Evolutionary conservation across 2,329 filamentous ascomycete species (phyloP).

Genomic region (Nemania abortiva): DNA sequence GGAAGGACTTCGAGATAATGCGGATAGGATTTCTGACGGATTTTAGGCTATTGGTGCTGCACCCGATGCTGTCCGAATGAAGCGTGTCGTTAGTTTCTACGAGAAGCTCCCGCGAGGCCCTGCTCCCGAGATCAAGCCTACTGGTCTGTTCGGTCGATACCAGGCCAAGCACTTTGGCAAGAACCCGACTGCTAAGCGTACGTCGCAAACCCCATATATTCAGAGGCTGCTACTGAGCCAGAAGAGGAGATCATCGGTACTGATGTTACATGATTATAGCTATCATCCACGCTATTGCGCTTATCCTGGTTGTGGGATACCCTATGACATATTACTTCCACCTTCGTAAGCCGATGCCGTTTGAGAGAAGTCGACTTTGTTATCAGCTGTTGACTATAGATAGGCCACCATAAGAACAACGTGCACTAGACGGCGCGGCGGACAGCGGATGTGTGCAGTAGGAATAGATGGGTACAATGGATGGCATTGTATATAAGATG

Average conservation of each 20-base stretch:
- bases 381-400: conserved; percentile 32
- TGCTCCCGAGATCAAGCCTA: conserved; percentile 84
- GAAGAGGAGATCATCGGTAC: conserved; percentile 22
- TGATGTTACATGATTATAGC: conserved; percentile 65
- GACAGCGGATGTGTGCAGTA: conserved; percentile 12
- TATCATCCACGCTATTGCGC: conserved; percentile 85
- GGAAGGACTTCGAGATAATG: conserved; percentile 21
- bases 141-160: conserved; percentile 88
- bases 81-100: conserved; percentile 98
- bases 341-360: conserved; percentile 77
- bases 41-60: conserved; percentile 89
- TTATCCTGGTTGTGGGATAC: conserved; percentile 86
- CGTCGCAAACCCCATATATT: conserved; percentile 55
- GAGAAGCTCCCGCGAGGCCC: conserved; percentile 95
- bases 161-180: conserved; percentile 94
- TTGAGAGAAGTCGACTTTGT: neutral
- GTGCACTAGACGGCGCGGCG: conserved; percentile 77
- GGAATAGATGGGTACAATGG: conserved; percentile 36
- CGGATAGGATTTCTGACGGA: conserved; percentile 53
- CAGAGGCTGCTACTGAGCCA: neutral
- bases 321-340: conserved; percentile 99
- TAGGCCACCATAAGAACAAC: conserved; percentile 99
- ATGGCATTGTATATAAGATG: conserved; percentile 49
- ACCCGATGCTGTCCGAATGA: conserved; percentile 96
- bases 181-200: conserved; percentile 90